Evolutionary conservation across 495 filamentous ascomycete species (phyloP), one percentile per base, ranked within the genome.

Genomic region (Aspergillus biplanus): DNA sequence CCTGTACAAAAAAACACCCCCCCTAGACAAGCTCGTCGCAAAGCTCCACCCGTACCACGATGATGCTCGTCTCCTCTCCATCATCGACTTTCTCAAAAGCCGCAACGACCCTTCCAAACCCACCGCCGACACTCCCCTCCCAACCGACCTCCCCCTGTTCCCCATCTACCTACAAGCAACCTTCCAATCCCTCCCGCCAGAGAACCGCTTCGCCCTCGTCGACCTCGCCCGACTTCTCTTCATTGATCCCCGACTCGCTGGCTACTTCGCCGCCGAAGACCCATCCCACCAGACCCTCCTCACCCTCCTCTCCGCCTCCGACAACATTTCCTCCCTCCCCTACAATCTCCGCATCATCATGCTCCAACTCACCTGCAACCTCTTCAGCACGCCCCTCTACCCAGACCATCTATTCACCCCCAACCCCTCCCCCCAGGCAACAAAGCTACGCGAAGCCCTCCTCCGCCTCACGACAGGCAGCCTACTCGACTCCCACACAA

Each of bases 201-300:
- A 74, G 69, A 49, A 87, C 86, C 62, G 78, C 75, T 99, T 97
- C 70, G 86, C 94, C 4, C 75, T 93, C 3, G 82, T 96, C 42
- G 95, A 97, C 67, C 83, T 99, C 18, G 79, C 95, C 57, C 85
- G 95, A 8, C 82, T 89, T 58, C 84, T 89, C 8, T 85, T 96
- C 49, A 80, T 90, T 6, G 94, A 99, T 66, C 80, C 88, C 27
- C 86, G 95, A n/a, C 80, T 97, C n/a, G 90, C 90, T 67, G 88
- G 90, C 61, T 95, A 86, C 75, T 93, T 92, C 63, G 92, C 92
- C n/a, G 92, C 92, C 13, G 90, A 94, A 75, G 90, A 97, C 68
- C 37, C 75, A 32, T 73, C 78, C 37, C 87, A 90, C 63, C 68
- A 72, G 47, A 92, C 90, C 13, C 77, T 97, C 21, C 68, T 83